Evolutionary conservation across 139 green algal genomes (phyloP).

Genomic region (Mychonastes homosphaera): DNA sequence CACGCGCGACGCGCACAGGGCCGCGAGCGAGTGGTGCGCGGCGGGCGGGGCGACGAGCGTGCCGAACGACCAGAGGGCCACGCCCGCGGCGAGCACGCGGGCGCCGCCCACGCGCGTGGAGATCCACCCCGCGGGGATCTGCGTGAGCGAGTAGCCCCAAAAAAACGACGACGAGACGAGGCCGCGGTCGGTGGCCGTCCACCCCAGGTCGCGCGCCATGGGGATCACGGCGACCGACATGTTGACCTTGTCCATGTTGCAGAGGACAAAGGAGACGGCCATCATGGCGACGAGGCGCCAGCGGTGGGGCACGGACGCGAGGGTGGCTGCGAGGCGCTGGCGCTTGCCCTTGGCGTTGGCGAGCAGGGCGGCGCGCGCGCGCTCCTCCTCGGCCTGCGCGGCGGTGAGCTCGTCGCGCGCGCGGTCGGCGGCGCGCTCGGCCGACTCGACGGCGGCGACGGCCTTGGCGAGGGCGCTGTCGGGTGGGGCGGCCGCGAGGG

Average conservation of each 20-base stretch:
- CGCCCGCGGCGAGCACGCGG: slow-evolving; percentile 74
- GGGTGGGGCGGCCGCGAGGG: no score
- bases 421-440: no score
- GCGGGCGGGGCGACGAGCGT: slow-evolving; percentile 76
- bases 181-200: slow-evolving; percentile 72
- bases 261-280: slow-evolving; percentile 51
- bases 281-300: slow-evolving; percentile 23
- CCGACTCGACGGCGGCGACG: no score
- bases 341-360: no score
- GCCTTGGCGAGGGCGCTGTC: no score
- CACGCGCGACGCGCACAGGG: slow-evolving; percentile 72
- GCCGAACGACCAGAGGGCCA: slow-evolving; percentile 83
- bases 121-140: slow-evolving; percentile 87
- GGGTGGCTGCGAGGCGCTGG: no score
- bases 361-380: no score
- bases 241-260: slow-evolving; percentile 99
- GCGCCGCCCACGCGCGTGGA: slow-evolving; percentile 75
- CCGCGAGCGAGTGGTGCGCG: slow-evolving; percentile 56
- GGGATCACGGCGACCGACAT: slow-evolving; percentile 98
- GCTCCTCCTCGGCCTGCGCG: no score
- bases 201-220: slow-evolving; percentile 91
- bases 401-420: no score
- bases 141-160: slow-evolving; percentile 90
- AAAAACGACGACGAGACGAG: slow-evolving; percentile 95
- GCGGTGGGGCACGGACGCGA: slow-evolving; percentile 10